These are phyloP conservation scores for Blastosporella zonata DNA, from an alignment of 1,284 basidiomycete genomes.

Conservation along the genomic window DNA sequence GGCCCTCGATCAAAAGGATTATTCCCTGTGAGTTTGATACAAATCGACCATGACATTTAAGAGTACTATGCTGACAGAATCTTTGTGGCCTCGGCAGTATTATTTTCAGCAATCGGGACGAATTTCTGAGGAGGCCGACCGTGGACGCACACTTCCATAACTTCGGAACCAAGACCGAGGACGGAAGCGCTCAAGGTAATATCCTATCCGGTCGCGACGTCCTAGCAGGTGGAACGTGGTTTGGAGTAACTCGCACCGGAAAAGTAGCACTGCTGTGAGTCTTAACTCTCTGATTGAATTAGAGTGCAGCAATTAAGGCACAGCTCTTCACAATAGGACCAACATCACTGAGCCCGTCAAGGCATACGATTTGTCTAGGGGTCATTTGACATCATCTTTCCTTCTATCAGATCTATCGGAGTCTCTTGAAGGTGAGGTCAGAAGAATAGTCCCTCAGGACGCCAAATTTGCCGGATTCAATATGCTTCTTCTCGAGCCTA, in stretches of 20 bases:
- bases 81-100: constrained; percentile 44
- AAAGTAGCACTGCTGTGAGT: constrained; percentile 69
- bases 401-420: constrained; percentile 49
- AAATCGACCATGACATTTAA: constrained; percentile 3
- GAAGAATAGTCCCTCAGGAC: constrained; percentile 42
- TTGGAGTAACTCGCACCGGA: constrained; percentile 63
- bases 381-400: constrained; percentile 63
- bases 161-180: constrained; percentile 36
- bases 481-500: constrained; percentile 55
- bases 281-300: constrained; percentile 6
- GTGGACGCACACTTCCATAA: constrained; percentile 59
- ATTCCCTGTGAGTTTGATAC: constrained; percentile 62
- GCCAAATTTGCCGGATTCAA: constrained; percentile 74
- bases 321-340: constrained; percentile 45
- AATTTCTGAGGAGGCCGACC: constrained; percentile 66
- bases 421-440: constrained; percentile 45
- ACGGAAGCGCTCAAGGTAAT: constrained; percentile 26
- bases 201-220: constrained; percentile 73
- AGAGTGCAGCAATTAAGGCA: constrained; percentile 18
- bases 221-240: constrained; percentile 75
- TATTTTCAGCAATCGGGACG: constrained; percentile 74
- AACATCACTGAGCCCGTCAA: constrained; percentile 70
- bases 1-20: constrained; percentile 70
- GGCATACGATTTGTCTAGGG: constrained; percentile 56
- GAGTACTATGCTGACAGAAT: constrained; percentile 8